Evolutionary conservation across 768 basidiomycete genomes (phyloP).

Genomic region (Dentipellis fragilis): DNA sequence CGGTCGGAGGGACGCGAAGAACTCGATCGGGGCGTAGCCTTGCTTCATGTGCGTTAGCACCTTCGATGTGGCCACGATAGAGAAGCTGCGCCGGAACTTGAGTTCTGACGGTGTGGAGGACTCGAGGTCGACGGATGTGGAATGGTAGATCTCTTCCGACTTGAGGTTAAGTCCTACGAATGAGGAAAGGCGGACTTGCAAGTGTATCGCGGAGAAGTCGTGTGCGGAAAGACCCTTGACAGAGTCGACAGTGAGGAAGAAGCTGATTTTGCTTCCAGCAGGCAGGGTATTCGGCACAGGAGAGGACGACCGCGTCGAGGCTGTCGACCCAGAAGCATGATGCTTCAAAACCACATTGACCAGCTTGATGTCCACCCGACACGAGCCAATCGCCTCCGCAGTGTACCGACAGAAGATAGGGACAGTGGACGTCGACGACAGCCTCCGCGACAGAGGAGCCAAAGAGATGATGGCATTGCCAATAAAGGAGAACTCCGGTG

Average conservation of each 20-base stretch:
- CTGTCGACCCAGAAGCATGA: slow-evolving; percentile 47
- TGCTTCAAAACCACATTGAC: slow-evolving; percentile 57
- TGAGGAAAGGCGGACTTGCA: slow-evolving; percentile 82
- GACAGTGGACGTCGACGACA: slow-evolving; percentile 64
- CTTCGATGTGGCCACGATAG: slow-evolving; percentile 64
- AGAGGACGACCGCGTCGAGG: slow-evolving; percentile 67
- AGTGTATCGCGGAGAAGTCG: slow-evolving; percentile 79
- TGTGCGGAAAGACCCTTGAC: slow-evolving; percentile 85
- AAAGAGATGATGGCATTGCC: slow-evolving; percentile 81
- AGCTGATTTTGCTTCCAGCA: slow-evolving; percentile 71
- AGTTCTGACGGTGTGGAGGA: slow-evolving; percentile 63
- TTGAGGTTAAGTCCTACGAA: slow-evolving; percentile 63
- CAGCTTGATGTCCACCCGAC: slow-evolving; percentile 77
- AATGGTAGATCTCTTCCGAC: slow-evolving; percentile 78
- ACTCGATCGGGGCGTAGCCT: slow-evolving; percentile 80
- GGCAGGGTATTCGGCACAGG: slow-evolving; percentile 60
- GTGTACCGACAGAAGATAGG: slow-evolving; percentile 94
- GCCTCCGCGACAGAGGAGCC: slow-evolving; percentile 64
- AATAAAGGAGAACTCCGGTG: slow-evolving; percentile 87
- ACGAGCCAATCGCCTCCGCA: slow-evolving; percentile 91
- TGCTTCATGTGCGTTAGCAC: slow-evolving; percentile 62
- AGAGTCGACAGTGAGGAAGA: slow-evolving; percentile 77
- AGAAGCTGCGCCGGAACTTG: slow-evolving; percentile 76
- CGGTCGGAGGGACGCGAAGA: slow-evolving; percentile 75
- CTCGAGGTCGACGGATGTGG: slow-evolving; percentile 66